A percentile compares a stretch with the other conserved stretches of the same genome.
Conservation (phyloP, 192 early-diverging fungal genomes). For the Coemansia sp. region DNA sequence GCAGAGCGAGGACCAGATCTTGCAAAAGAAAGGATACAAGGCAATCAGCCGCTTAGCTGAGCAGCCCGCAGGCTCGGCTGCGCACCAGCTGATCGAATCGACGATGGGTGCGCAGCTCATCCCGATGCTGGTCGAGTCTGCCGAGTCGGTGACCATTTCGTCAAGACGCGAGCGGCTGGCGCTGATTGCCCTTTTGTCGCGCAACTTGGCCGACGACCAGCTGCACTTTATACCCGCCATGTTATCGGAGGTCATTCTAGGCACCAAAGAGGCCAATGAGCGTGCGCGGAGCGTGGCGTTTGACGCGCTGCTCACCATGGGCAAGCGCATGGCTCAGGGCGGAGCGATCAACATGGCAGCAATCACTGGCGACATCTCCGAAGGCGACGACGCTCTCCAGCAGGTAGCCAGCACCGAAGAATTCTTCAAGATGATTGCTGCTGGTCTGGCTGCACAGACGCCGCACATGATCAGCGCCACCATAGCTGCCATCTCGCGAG, state of each 20-base stretch:
- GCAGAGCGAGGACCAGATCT: conserved; percentile 64
- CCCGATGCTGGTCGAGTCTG: conserved; percentile 72
- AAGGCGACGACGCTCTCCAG: conserved; percentile 15
- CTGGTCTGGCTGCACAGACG: conserved; percentile 89
- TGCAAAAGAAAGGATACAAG: conserved; percentile 98
- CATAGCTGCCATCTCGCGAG: conserved; percentile 73
- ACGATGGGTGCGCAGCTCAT: conserved; percentile 62
- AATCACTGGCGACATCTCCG: conserved; percentile 21
- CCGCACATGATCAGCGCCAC: conserved; percentile 91
- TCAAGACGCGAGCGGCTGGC: conserved; percentile 82
- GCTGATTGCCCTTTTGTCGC: conserved; percentile 63
- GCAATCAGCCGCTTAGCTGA: conserved; percentile 58
- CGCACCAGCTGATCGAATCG: conserved; percentile 27
- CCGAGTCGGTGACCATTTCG: conserved; percentile 60
- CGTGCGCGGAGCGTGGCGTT: conserved; percentile 79
- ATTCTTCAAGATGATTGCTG: conserved; percentile 90
- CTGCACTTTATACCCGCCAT: conserved; percentile 84
- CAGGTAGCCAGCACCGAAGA: conserved; percentile 66
- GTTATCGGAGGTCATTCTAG: conserved; percentile 87
- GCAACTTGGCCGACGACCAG: conserved; percentile 60
- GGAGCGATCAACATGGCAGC: conserved; percentile 51
- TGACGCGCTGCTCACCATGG: conserved; percentile 85
- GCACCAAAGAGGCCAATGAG: conserved; percentile 92
- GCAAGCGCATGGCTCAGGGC: conserved; percentile 79
- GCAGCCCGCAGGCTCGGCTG: conserved; percentile 28